Conservation (phyloP, 306 rosid species). For the Prunus kanzakura region DNA sequence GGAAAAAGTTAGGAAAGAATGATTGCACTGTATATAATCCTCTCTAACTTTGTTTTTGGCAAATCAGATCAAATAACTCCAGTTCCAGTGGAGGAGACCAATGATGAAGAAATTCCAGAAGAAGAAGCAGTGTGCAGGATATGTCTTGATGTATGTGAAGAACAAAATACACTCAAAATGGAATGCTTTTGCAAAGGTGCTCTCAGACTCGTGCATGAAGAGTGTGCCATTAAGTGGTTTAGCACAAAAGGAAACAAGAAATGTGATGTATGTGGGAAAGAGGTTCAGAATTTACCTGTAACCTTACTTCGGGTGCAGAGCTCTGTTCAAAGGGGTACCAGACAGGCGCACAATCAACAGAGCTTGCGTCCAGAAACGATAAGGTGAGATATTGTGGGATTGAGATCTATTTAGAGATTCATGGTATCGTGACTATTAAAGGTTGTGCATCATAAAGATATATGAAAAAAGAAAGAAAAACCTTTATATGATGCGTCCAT, state of each 20-base stretch:
- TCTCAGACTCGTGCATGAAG: slow-evolving; percentile 81
- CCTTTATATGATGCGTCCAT: not conserved
- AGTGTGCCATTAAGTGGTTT: slow-evolving; percentile 87
- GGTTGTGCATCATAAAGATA: not conserved
- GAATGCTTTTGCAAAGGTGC: slow-evolving; percentile 98
- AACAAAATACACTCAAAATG: slow-evolving; percentile 89
- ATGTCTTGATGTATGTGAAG: slow-evolving; percentile 80
- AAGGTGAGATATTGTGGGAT: slow-evolving; percentile 46
- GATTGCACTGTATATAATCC: not conserved
- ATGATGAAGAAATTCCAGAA: slow-evolving; percentile 95
- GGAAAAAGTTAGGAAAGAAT: not conserved
- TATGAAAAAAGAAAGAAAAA: not conserved
- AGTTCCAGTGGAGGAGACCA: slow-evolving; percentile 55
- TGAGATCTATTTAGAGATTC: not conserved
- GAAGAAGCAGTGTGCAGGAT: slow-evolving; percentile 98
- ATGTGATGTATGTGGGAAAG: slow-evolving; percentile 84
- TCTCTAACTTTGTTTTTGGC: not conserved
- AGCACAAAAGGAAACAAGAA: slow-evolving; percentile 75
- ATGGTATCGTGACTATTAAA: not conserved
- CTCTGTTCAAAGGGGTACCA: slow-evolving; percentile 41
- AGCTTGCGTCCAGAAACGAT: slow-evolving; percentile 46
- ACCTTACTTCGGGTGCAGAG: slow-evolving; percentile 78
- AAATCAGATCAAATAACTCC: slow-evolving; percentile 75
- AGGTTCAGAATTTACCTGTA: slow-evolving; percentile 89
- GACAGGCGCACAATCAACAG: slow-evolving; percentile 48